Evolutionary conservation across 2,329 filamentous ascomycete genomes (phyloP), one percentile per base, ranked within the genome.

Genomic region (Aspergillus eucalypticola): DNA sequence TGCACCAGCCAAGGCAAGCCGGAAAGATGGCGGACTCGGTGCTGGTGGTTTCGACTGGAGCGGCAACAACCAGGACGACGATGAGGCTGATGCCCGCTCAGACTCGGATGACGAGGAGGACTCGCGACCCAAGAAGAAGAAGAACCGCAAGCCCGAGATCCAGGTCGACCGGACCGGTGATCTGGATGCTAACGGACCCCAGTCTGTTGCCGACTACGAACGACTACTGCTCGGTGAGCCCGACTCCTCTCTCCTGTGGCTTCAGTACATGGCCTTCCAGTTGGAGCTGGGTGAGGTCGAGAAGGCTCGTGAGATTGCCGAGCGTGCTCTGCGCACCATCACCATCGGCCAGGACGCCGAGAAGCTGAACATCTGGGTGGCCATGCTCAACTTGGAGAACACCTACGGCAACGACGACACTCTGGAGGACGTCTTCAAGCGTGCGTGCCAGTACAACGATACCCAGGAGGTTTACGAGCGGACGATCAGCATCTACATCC

Each of bases 261-360:
- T 97, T 57, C 86, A 91, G 66, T 99, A 99, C 79, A 98, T 99
- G 92, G 92, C 93, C n/a, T 96, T 96, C 84, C 92, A 98, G 78
- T 88, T 97, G 76, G 90, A 96, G 73, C 86, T 96, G 55, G 91
- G 91, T 72, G 95, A 99, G 77, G 83, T 96, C 19, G 87, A 89
- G 62, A 95, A 92, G 77, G 93, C 95, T 11, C 88, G 94, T 52
- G 90, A 94, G 66, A 89, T 97, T 60, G 93, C 92, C 2, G 90
- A 97, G 78, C 90, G 95, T 62, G 95, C 95, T 17, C 85, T 98
- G 64, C 88, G 89, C 72, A 96, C 90, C 15, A 98, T 99, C 79
- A 90, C 91, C 76, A 91, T 96, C 62, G 87, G 91, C 25, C 92
- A 97, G 74, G 90, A 96, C 74, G 87, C 88, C 2, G 95, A 97